Conservation (phyloP, 331 rosid genomes). For the Acacia concinna region DNA sequence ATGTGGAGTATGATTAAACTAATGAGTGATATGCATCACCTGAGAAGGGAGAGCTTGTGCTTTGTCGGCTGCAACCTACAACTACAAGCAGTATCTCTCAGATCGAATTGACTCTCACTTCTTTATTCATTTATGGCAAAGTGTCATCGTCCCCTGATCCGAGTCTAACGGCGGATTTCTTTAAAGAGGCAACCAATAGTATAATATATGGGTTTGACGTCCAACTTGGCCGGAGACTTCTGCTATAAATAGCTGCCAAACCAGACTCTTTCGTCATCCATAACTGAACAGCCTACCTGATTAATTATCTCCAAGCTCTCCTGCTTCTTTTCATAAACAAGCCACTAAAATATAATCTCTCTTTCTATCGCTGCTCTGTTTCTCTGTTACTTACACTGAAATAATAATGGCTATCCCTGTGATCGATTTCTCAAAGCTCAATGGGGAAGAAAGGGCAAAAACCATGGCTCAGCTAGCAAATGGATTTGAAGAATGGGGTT, state of each 20-base stretch:
- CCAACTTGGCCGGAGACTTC: constrained; percentile 49
- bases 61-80: constrained; percentile 35
- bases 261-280: constrained; percentile 33
- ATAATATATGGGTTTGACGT: constrained; percentile 41
- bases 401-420: constrained; percentile 76
- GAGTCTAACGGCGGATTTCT: constrained; percentile 56
- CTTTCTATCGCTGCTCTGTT: constrained; percentile 15
- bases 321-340: constrained; percentile 2
- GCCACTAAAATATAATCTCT: neutral
- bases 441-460: constrained; percentile 73
- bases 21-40: constrained; percentile 42
- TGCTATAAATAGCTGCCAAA: constrained; percentile 59
- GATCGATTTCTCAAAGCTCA: constrained; percentile 88
- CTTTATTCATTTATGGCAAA: constrained; percentile 13
- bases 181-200: constrained; percentile 15
- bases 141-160: constrained; percentile 67
- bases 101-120: constrained; percentile 51
- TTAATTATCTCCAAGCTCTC: constrained; percentile 3
- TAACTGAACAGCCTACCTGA: constrained; percentile 21
- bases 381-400: constrained; percentile 1
- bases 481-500: constrained; percentile 98
- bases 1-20: neutral
- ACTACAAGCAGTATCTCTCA: constrained; percentile 30
- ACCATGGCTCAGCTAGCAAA: constrained; percentile 76
- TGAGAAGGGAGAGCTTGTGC: constrained; percentile 48